Evolutionary conservation across 805 yeast species (phyloP), one percentile per base, ranked within the genome.

Genomic region (Metschnikowia picachoensis): DNA sequence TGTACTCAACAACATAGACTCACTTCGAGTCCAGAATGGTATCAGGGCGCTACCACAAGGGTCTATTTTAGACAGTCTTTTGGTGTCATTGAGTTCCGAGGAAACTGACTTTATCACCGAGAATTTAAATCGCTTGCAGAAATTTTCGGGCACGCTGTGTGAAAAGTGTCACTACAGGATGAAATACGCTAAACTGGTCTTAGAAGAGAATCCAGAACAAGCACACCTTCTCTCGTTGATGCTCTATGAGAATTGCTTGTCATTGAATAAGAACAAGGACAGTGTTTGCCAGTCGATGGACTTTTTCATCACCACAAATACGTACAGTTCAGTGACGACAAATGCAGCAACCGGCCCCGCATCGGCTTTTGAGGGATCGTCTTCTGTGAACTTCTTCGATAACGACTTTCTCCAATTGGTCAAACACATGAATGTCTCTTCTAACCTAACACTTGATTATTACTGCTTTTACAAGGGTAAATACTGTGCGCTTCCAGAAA

Each of bases 401-500:
- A 70, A 67, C 46, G 75, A 70, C 43, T 70, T 68, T 51, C 52
- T 67, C 40, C 68, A 68, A 39, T 59, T 70, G 62, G 49, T 70
- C 50, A 60, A 59, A 44, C 48, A 60, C 44, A 66, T 70, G 60
- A 69, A 70, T 47, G 50, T 58, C 30, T 65, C 73, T 1, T 67
- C 69, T 35, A 67, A 68, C 13, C 57, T 63, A 16, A 70, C 69
- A 41, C 58, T 70, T 37, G 64, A 64, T 44, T 80, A 80, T 55
- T 79, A 80, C 64, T 84, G 91, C 60, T 74, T 78, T 61, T 70
- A 63, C 47, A 67, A 69, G 39, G 71, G 73, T 12, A 30, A 47
- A 13, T 49, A 49, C 43, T 84, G 90, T 62, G 59, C 68, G 4
- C 64, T 76, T 31, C 89, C 88, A 5, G 61, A 60, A 14, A 70